Evolutionary conservation across 352 stramenopile genomes (phyloP), one percentile per base, ranked within the genome.

Genomic region (Globisporangium carolinianum): DNA sequence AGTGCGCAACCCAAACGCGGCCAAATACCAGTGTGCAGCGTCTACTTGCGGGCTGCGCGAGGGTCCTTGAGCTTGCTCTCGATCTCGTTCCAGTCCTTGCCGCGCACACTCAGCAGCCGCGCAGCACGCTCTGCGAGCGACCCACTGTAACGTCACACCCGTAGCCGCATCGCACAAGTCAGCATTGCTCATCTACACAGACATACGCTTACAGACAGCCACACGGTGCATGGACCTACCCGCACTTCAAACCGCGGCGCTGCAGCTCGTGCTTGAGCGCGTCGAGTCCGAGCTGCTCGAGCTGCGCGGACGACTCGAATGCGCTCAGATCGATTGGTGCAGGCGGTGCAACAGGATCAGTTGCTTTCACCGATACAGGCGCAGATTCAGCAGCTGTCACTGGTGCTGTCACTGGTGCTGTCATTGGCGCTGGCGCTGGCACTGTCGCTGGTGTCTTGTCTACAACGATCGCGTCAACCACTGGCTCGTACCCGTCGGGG

Each of bases 181-280:
- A 51, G n/a, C 58, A 49, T 58, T 24, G 24, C 1, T 2, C 24
- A 24, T 24, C 24, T 49, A 51, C 32, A 58, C 63, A 49, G 38
- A 57, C 7, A 61, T 60, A 55, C 18, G 24, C 36, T 47, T 38
- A 48, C 10, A 36, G 47, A 15, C 11, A 15, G 50, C 5, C 57
- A 36, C 42, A 5, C 38, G 46, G 47, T 9, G 10, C 41, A 8
- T 3, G 6, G 24, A 73, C 77, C 38, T 85, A 94, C 84, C 97
- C 96, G 83, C 95, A 99, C 72, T 99, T 99, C 35, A 99, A 78
- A 11, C 89, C 86, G 37, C 98, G 83, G 42, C 76, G 75, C 67
- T 86, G 75, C 6, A 99, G 76, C 59, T 98, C 90, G 14, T 79
- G 68, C 73, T 99, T 99, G 12, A 99, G 69, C 10, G 60, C 64